A percentile compares a stretch with the other conserved stretches of the same genome.
These are phyloP conservation scores for Phialemoniopsis sp. DNA, from an alignment of 2,329 filamentous ascomycete genomes.

Conservation along the genomic window DNA sequence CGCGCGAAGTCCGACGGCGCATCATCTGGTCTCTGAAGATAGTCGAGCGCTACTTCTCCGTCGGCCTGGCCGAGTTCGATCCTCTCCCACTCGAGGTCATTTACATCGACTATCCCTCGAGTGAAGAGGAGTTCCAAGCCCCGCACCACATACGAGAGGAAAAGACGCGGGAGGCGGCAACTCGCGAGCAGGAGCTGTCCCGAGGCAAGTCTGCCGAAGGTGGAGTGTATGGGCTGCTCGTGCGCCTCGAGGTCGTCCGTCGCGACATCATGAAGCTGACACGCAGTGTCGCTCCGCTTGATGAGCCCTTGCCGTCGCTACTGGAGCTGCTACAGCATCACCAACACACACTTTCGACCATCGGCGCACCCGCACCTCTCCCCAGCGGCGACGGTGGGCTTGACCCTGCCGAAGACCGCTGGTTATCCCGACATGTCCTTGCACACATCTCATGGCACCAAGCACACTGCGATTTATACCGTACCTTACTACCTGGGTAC, in stretches of 20 bases:
- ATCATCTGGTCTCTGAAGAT: conserved; percentile 35
- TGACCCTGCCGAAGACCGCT: conserved; percentile 8
- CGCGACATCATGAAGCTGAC: conserved; percentile 15
- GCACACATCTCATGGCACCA: conserved; percentile 50
- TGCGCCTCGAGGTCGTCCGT: conserved; percentile 11
- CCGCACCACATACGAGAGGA: no score
- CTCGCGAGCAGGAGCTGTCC: no score
- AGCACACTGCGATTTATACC: conserved; percentile 46
- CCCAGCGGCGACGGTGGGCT: not conserved
- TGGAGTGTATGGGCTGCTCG: conserved; percentile 11
- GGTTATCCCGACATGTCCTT: conserved; percentile 29
- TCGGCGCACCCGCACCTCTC: conserved; percentile 1
- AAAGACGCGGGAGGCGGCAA: no score
- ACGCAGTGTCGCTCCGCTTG: conserved; percentile 11
- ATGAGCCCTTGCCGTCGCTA: conserved; percentile 13
- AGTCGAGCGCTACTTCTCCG: conserved; percentile 33
- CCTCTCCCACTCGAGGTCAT: conserved; percentile 31
- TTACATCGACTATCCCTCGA: conserved; percentile 28
- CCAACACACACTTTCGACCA: conserved; percentile 9
- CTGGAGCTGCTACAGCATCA: conserved; percentile 13
- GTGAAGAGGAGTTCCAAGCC: conserved; percentile 22
- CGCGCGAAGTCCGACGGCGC: conserved; percentile 31
- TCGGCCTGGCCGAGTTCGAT: conserved; percentile 34
- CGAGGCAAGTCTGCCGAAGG: conserved; percentile 4
- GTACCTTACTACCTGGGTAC: conserved; percentile 40